Evolutionary conservation across 306 rosid genomes (phyloP).

Genomic region (Fragaria vesca): DNA sequence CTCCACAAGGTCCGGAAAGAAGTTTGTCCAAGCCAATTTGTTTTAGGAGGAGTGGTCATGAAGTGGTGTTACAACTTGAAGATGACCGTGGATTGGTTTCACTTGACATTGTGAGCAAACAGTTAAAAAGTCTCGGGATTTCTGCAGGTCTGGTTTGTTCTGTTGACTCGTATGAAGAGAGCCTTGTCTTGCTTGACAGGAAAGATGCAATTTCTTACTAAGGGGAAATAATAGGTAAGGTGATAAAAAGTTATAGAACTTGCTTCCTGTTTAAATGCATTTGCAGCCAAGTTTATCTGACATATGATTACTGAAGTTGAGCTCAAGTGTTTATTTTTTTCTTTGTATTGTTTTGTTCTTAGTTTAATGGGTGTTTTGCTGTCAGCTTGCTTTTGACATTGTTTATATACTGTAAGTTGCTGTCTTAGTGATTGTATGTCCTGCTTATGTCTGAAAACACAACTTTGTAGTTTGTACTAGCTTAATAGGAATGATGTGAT

Average conservation of each 20-base stretch:
- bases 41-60: not conserved
- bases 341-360: not conserved
- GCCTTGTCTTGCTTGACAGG: slow-evolving; percentile 5
- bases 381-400: not conserved
- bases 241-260: not conserved
- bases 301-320: not conserved
- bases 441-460: not conserved
- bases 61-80: not conserved
- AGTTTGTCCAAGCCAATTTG: not conserved
- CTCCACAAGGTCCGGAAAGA: not conserved
- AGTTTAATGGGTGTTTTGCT: not conserved
- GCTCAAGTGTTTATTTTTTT: not conserved
- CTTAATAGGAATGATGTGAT: not conserved
- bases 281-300: not conserved
- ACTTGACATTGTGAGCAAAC: not conserved
- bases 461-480: not conserved
- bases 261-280: not conserved
- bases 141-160: not conserved
- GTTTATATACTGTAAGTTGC: not conserved
- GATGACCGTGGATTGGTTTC: not conserved
- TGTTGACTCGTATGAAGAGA: not conserved
- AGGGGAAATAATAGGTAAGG: not conserved
- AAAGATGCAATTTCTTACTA: not conserved
- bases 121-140: not conserved
- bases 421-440: not conserved